A percentile compares a stretch with the other conserved stretches of the same genome.
Evolutionary conservation across 495 filamentous ascomycete genomes (phyloP).

Genomic region (Hamigera avellanea): DNA sequence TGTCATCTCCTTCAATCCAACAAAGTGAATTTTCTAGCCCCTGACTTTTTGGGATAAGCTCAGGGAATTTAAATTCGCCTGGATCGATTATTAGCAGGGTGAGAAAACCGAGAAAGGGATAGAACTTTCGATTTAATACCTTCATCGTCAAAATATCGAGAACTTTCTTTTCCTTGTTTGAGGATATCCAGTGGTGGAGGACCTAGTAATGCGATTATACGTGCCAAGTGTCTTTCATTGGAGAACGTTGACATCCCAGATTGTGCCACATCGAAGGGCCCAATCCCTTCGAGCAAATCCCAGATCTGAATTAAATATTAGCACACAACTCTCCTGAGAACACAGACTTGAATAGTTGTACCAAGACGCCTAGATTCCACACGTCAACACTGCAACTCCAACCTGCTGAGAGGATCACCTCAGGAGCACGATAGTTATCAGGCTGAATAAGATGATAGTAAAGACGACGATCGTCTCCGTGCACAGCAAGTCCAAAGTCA

Average conservation of each 20-base stretch:
- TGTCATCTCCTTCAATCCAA: conserved; percentile 1
- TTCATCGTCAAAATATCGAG: not conserved
- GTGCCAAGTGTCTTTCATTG: not conserved
- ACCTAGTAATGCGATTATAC: not conserved
- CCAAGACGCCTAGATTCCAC: conserved; percentile 20
- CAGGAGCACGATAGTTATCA: conserved; percentile 23
- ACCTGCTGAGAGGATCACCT: conserved; percentile 22
- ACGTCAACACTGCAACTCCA: conserved; percentile 31
- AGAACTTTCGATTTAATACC: not conserved
- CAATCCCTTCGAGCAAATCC: not conserved
- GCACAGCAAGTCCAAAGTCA: conserved; percentile 28
- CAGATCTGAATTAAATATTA: not conserved
- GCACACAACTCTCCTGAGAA: not conserved
- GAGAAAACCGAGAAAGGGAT: not conserved
- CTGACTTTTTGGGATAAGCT: not conserved
- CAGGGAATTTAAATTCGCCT: not conserved
- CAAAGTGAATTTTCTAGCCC: not conserved
- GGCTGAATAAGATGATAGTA: conserved; percentile 23
- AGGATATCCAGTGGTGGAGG: not conserved
- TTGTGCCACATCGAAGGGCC: not conserved
- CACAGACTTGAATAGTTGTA: not conserved
- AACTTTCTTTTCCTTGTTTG: not conserved
- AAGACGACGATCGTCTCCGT: conserved; percentile 8
- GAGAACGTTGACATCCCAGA: not conserved
- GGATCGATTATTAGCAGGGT: not conserved